Evolutionary conservation across 306 rosid species (phyloP).

Genomic region (Echinosophora koreensis): DNA sequence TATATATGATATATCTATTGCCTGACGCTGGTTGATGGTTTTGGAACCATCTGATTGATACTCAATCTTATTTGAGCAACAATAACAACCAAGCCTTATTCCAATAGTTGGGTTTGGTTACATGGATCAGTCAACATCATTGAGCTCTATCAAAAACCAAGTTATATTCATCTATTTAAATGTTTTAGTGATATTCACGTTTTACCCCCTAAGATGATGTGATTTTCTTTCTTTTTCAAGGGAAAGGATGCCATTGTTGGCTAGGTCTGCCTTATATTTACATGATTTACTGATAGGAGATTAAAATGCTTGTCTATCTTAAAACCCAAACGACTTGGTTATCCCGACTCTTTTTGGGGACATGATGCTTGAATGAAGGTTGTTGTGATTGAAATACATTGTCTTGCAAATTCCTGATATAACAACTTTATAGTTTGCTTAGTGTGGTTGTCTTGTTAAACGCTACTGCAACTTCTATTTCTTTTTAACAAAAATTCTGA

Average conservation of each 20-base stretch:
- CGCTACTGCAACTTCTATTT: neutral
- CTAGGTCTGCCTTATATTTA: neutral
- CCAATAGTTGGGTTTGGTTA: neutral
- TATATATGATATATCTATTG: neutral
- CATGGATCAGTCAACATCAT: neutral
- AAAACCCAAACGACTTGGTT: neutral
- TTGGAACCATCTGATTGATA: constrained; percentile 4
- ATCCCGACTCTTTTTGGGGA: neutral
- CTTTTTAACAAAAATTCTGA: neutral
- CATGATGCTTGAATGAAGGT: neutral
- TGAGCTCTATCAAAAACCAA: neutral
- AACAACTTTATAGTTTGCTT: neutral
- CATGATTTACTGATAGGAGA: constrained; percentile 1
- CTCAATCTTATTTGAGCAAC: constrained; percentile 11
- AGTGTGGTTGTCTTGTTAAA: constrained; percentile 21
- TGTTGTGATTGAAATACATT: neutral
- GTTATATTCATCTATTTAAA: too few species aligned
- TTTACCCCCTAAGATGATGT: too few species aligned
- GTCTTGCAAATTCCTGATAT: too few species aligned
- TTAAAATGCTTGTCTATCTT: neutral
- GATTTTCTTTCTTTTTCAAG: neutral
- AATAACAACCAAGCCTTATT: neutral
- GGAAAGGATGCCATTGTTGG: neutral
- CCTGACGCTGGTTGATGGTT: neutral
- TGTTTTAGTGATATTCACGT: too few species aligned